Conservation (phyloP, 495 filamentous ascomycete species). For the Talaromyces stipitatus region DNA sequence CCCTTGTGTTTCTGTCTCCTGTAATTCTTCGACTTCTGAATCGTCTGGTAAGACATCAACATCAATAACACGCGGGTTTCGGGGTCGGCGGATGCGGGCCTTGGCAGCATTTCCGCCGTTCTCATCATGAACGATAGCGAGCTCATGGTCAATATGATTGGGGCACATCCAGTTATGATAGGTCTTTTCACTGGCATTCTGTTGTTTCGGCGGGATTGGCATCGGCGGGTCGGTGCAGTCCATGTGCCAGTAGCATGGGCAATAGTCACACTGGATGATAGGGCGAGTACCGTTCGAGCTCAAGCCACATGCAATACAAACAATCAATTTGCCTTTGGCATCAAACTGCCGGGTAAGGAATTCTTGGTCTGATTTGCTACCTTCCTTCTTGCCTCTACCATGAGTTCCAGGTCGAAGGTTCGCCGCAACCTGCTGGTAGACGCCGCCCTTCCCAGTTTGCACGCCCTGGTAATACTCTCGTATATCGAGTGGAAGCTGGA, state of each 20-base stretch:
- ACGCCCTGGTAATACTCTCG: slow-evolving; percentile 70
- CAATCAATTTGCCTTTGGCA: slow-evolving; percentile 55
- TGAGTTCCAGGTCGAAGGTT: slow-evolving; percentile 5
- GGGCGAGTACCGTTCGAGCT: slow-evolving; percentile 46
- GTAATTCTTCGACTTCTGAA: slow-evolving; percentile 45
- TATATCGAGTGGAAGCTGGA: slow-evolving; percentile 58
- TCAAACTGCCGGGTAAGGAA: slow-evolving; percentile 61
- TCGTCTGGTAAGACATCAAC: slow-evolving; percentile 55
- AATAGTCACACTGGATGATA: slow-evolving; percentile 78
- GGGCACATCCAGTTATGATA: slow-evolving; percentile 81
- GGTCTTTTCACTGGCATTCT: slow-evolving; percentile 27
- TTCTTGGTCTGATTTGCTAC: slow-evolving; percentile 54
- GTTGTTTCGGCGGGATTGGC: slow-evolving; percentile 59
- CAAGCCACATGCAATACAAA: slow-evolving; percentile 64
- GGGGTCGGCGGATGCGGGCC: slow-evolving; percentile 49
- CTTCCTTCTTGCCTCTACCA: slow-evolving; percentile 40
- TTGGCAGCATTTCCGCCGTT: slow-evolving; percentile 39
- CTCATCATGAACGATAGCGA: slow-evolving; percentile 30
- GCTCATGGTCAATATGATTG: slow-evolving; percentile 64
- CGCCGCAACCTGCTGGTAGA: slow-evolving; percentile 59
- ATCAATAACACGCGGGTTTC: slow-evolving; percentile 64
- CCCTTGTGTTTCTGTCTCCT: slow-evolving; percentile 45
- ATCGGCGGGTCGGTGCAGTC: slow-evolving; percentile 86
- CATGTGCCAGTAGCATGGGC: slow-evolving; percentile 74
- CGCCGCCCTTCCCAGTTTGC: slow-evolving; percentile 62